Evolutionary conservation across 2,329 filamentous ascomycete species (phyloP).

Genomic region (Sordariomycetes sp.): DNA sequence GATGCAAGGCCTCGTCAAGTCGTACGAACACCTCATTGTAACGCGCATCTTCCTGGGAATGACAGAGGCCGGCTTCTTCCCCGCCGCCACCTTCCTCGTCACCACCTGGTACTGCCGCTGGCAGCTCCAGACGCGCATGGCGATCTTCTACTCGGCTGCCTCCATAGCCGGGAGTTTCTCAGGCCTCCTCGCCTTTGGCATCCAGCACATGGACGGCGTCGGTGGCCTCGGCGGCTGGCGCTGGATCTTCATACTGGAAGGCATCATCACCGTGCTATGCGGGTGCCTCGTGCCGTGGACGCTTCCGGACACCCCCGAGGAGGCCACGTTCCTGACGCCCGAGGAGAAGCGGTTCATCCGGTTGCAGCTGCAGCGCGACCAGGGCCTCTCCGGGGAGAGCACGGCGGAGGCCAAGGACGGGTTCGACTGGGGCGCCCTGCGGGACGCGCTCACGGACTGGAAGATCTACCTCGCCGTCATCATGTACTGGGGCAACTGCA

Average conservation of each 20-base stretch:
- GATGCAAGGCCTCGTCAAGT: neutral
- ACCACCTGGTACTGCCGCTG: constrained; percentile 51
- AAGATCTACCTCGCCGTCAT: constrained; percentile 58
- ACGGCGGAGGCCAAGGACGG: constrained; percentile 46
- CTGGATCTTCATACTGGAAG: no score
- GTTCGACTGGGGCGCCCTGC: constrained; percentile 67
- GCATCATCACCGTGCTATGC: constrained; percentile 55
- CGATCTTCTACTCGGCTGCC: constrained; percentile 75
- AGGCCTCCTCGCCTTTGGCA: constrained; percentile 60
- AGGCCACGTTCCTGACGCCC: constrained; percentile 30
- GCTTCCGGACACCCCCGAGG: constrained; percentile 73
- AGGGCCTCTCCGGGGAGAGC: constrained; percentile 3
- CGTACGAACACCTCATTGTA: constrained; percentile 1
- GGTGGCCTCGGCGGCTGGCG: constrained; percentile 49
- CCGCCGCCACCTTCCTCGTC: constrained; percentile 28
- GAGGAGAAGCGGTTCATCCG: constrained; percentile 27
- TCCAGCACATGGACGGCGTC: constrained; percentile 58
- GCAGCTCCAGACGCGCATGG: constrained; percentile 44
- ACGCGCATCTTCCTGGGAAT: constrained; percentile 5
- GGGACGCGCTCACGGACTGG: constrained; percentile 65
- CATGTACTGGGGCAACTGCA: constrained; percentile 44
- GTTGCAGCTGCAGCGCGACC: constrained; percentile 39
- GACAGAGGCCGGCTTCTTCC: constrained; percentile 9
- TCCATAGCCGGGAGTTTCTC: constrained; percentile 71
- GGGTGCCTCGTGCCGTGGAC: constrained; percentile 58